Base-by-base conservation (phyloP, 768 basidiomycete species). In the Leucogyrophana mollusca region DNA sequence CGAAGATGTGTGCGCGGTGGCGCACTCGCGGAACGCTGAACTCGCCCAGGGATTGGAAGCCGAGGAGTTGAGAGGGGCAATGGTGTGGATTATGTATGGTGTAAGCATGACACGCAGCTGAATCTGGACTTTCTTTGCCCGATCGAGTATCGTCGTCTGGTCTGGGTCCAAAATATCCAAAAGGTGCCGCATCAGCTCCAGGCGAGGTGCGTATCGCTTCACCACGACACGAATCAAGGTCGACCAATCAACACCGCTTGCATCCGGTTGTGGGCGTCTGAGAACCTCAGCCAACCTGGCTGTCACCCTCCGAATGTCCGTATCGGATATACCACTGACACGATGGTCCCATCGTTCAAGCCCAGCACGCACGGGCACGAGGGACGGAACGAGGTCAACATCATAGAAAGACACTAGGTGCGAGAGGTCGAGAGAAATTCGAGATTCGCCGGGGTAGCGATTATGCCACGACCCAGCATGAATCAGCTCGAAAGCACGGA, bases 321-420 rank as follows among this genome's bases (percentile, higher is more conserved):
- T 43, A 7, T 25, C 36, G 10, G 58, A 60, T 1, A 55, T 45
- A 18, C 52, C 48, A 16, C 37, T 42, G 4, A 73, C 36, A 8
- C 70, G 64, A 44, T 76, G 69, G 18, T 65, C 51, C 53, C 65
- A 60, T 9, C 73, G 57, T 18, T 67, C 59, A 43, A 66, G 54
- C 4, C 56, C 61, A 32, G 69, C 60, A 14, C 52, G 49, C 11
- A 46, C 40, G 21, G 46, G 18, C 14, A 58, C 37, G 9, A 78
- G 62, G 42, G 65, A 70, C 1, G 69, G 67, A 33, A 69, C 70
- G 6, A 71, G 57, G 0, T 42, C 43, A 2, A 61, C 61, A 49
- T 78, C 74, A 50, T 75, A 77, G 45, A 77, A 71, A 0, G 74
- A 73, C 14, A 77, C 51, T 11, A 72, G 46, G 11, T 70, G 62